Conservation (phyloP, 2,329 filamentous ascomycete genomes). For the Colletotrichum chrysophilum region DNA sequence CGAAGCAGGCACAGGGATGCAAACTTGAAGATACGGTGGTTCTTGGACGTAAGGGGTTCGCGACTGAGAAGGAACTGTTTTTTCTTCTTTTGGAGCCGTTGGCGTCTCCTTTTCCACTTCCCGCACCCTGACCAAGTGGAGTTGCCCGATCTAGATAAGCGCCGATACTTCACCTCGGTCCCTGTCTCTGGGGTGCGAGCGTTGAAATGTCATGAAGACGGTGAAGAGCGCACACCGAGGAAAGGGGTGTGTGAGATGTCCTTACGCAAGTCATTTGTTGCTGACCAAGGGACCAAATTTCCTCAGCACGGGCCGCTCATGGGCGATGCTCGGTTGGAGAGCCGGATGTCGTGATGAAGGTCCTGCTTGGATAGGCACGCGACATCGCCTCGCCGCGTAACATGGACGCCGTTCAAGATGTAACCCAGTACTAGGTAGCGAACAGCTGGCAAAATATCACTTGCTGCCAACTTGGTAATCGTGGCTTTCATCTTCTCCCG, state of each 20-base stretch:
- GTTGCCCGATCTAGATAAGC: constrained; percentile 7
- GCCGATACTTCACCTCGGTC: background rate
- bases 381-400: background rate
- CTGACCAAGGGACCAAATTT: background rate
- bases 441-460: background rate
- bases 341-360: background rate
- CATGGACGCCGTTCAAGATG: background rate
- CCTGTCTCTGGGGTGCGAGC: background rate
- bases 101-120: constrained; percentile 7
- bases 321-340: background rate
- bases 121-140: constrained; percentile 2
- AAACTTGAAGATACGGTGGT: background rate
- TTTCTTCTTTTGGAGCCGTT: background rate
- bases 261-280: background rate
- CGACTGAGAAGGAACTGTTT: background rate
- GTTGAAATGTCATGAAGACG: background rate
- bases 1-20: background rate
- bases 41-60: background rate
- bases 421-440: background rate
- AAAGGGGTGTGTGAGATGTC: background rate
- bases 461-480: background rate
- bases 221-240: background rate
- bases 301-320: background rate
- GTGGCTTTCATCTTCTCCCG: background rate
- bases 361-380: background rate